Evolutionary conservation across 495 filamentous ascomycete genomes (phyloP), one percentile per base, ranked within the genome.

Genomic region (Trichoderma orchidacearum): DNA sequence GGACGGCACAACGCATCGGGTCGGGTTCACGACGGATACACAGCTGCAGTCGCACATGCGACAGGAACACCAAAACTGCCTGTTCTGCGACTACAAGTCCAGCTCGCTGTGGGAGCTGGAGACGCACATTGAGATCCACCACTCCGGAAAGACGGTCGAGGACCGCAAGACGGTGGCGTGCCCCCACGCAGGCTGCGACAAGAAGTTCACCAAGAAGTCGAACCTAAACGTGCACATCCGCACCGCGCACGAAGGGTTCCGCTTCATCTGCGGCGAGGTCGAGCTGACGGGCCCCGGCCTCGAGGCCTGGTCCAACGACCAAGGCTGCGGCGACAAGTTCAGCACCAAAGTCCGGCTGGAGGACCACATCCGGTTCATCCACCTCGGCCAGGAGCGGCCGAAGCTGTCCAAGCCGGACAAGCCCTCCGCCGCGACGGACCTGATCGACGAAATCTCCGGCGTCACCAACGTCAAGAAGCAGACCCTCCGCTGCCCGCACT

Each of bases 211-310:
- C 7, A 83, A 85, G 63, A 80, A 78, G 58, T 83, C 83, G 0
- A 95, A 95, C 63, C 75, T 95, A 21, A 85, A 82, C 29, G 80
- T 82, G 0, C 93, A 98, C 63, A 74, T 89, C 55, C 81, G 83
- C 23, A 82, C 80, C 3, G 83, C 85, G 0, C 93, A 98, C 62
- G 73, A 86, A 56, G 82, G 83, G 27, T 69, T 76, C 41, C 77
- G 79, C 1, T 94, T 85, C 59, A 73, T 85, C n/a, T 95, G 90
- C 62, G 87, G 86, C 1, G 70, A 80, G 34, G 80, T 88, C 62
- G 70, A 86, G 1, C 76, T 70, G 23, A 62, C 65, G 0, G 75
- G 76, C 8, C 77, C 76, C n/a, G 81, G 80, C 41, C 69, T 90
- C 1, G 64, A 64, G 5, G 71, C 72, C n/a, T 92, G 87, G 85